Evolutionary conservation across 2,329 filamentous ascomycete genomes (phyloP).

Genomic region (Colletotrichum phormii): DNA sequence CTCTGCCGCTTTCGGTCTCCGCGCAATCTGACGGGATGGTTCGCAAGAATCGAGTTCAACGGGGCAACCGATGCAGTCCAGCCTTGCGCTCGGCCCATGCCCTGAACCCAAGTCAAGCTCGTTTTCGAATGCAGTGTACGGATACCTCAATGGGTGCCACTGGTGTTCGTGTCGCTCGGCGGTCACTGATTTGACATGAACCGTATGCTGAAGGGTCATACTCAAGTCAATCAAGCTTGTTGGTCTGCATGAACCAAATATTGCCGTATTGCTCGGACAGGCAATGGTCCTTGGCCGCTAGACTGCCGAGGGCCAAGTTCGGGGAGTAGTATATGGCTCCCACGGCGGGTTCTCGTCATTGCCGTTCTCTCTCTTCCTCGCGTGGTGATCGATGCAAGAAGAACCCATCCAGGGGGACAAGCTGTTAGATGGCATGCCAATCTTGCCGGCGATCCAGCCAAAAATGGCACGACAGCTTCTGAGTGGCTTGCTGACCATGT

Average conservation of each 20-base stretch:
- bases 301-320: background rate
- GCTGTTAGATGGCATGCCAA: background rate
- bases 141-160: background rate
- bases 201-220: background rate
- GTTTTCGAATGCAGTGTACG: background rate
- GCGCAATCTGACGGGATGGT: background rate
- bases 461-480: background rate
- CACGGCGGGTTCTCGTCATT: background rate
- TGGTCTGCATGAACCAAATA: constrained; percentile 20
- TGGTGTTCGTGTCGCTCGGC: background rate
- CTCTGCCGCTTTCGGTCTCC: background rate
- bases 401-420: background rate
- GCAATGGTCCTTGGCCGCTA: background rate
- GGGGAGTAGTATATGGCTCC: background rate
- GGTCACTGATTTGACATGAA: background rate
- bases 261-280: background rate
- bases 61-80: background rate
- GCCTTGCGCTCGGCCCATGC: background rate
- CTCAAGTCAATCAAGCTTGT: background rate
- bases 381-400: background rate
- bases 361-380: background rate
- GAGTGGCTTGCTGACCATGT: background rate
- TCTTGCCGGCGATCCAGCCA: background rate
- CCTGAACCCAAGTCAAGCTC: background rate
- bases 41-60: constrained; percentile 1